Evolutionary conservation across 164 flowering plant species (phyloP), one percentile per base, ranked within the genome.

Genomic region (Euptelea pleiosperma): DNA sequence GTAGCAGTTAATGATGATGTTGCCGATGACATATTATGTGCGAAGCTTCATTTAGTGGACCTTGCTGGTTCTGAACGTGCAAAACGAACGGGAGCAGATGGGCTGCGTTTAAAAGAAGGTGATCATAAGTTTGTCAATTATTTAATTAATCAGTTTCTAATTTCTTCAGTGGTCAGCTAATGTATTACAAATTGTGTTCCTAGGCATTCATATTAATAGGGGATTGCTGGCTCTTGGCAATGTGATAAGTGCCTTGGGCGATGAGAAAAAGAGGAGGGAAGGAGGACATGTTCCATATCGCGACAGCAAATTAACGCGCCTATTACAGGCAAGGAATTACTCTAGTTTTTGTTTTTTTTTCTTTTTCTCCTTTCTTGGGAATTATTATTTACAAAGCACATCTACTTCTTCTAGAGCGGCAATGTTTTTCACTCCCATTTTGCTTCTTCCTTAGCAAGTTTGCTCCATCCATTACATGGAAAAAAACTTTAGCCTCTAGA

Each of bases 171-270:
- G 39, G 45, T 42, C 19, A 8, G 16, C 47, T 58, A 15, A 43
- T 26, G 8, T 7, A 33, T 12, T 35, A 46, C 39, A 8, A 7
- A 22, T 47, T 52, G 30, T 50, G 37, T 41, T 12, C 7, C 11
- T 58, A 94, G 99, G 99, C 1, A 85, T 94, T 62, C 96, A 89
- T 66, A 94, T 94, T 51, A 94, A 94, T 46, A 91, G 79, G 63
- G 99, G 99, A 25, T 62, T 94, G 58, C 63, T 94, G 45, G 93
- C 99, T 60, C 91, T 94, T 59, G 99, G 99, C 11, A 94, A 94
- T 79, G 99, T 94, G 48, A 94, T 94, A n/a, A 94, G 97, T 82
- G 99, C 99, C n/a, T 58, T 94, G 57, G 99, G 99, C 9, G 99
- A 94, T 81, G 99, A 94, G 48, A 94, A 81, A 72, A 94, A 94